Evolutionary conservation across 2,329 filamentous ascomycete genomes (phyloP).

Genomic region (Annulohypoxylon truncatum): DNA sequence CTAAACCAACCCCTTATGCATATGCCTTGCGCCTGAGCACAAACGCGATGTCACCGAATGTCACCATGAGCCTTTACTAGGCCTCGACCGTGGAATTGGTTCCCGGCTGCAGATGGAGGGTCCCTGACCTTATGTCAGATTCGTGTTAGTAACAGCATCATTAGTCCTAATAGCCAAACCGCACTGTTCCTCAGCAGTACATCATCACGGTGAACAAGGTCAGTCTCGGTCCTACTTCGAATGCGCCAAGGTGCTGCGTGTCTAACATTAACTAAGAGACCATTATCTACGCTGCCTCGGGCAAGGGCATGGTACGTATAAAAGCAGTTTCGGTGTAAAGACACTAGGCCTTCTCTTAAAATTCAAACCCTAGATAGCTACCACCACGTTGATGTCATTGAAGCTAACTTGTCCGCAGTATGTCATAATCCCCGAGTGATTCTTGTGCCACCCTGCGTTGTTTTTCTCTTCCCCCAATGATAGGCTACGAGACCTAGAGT

Average conservation of each 20-base stretch:
- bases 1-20: conserved; percentile 1
- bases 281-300: conserved; percentile 73
- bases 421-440: conserved; percentile 16
- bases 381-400: background rate
- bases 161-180: conserved; percentile 73
- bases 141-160: conserved; percentile 40
- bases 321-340: background rate
- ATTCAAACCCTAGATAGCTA: background rate
- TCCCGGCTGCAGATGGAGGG: background rate
- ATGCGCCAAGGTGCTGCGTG: background rate
- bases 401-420: conserved; percentile 33
- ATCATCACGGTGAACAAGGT: conserved; percentile 78
- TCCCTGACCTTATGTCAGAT: conserved; percentile 24
- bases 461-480: conserved; percentile 1
- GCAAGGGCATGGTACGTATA: conserved; percentile 60
- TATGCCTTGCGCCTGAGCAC: conserved; percentile 3
- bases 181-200: conserved; percentile 69
- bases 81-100: background rate
- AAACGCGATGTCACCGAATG: conserved; percentile 23
- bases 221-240: conserved; percentile 39
- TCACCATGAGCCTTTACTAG: conserved; percentile 11
- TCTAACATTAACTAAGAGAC: conserved; percentile 62
- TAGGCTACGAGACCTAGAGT: background rate
- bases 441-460: background rate
- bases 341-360: background rate